phyloP scores from a whole-genome alignment of 352 stramenopile species.

The Phytophthora tentaculata region DNA sequence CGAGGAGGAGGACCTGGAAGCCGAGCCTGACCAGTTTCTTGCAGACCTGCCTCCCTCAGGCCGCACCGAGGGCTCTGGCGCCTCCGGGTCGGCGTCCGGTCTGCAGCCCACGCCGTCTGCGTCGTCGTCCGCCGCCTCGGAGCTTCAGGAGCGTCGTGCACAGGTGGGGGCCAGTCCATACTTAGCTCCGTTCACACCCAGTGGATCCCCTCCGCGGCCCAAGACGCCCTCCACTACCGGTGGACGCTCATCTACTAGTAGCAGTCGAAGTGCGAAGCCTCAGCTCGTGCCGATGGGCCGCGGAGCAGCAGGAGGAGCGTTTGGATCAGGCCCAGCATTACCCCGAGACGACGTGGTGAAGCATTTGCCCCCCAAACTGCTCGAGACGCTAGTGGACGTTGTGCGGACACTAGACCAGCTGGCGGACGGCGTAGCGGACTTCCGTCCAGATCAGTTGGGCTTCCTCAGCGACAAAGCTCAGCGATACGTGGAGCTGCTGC shows the following conservation, averaged over 20 bases:
- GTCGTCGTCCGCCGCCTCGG: constrained; percentile 18
- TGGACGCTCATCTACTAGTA: constrained; percentile 6
- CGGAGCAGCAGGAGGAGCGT: constrained; percentile 17
- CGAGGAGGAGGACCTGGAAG: constrained; percentile 32
- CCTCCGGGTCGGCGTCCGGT: not conserved
- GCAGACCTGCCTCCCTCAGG: constrained; percentile 29
- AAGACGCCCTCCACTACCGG: constrained; percentile 60
- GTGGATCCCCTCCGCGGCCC: constrained; percentile 56
- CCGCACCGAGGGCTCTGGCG: constrained; percentile 1
- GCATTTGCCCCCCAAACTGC: constrained; percentile 59
- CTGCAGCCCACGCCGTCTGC: constrained; percentile 30
- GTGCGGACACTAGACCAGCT: constrained; percentile 75
- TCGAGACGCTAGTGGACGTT: constrained; percentile 65
- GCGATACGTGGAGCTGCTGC: constrained; percentile 67
- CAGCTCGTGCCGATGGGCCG: constrained; percentile 61
- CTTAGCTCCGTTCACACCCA: constrained; percentile 70
- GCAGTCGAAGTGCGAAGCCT: constrained; percentile 45
- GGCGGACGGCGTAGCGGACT: constrained; percentile 61
- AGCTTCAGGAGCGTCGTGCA: constrained; percentile 59
- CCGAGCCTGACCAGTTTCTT: constrained; percentile 38
- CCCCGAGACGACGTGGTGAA: constrained; percentile 65
- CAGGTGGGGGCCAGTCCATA: constrained; percentile 73
- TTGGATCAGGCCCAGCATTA: constrained; percentile 33
- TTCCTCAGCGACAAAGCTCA: constrained; percentile 67
- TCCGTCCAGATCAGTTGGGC: constrained; percentile 62